These are phyloP conservation scores for Lagerstroemia speciosa DNA, from an alignment of 345 rosid species.

Conservation along the genomic window DNA sequence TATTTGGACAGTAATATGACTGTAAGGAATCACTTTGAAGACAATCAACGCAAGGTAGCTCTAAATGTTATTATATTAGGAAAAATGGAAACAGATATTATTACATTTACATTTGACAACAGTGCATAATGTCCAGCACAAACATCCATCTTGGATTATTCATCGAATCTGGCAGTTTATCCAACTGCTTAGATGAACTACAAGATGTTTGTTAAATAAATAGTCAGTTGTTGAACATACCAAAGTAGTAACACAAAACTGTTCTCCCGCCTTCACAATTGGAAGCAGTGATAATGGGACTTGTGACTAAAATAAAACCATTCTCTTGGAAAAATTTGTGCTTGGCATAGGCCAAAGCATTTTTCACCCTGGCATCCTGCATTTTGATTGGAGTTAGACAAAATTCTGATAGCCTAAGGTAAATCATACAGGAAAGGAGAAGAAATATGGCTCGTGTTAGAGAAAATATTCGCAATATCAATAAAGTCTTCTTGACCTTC, in stretches of 20 bases:
- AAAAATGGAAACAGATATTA: too few relatives aligned
- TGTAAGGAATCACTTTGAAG: neutral
- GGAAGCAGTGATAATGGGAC: conserved; percentile 92
- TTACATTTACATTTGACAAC: neutral
- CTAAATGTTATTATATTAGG: neutral
- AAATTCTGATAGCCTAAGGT: neutral
- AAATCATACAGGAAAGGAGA: neutral
- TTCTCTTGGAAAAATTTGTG: conserved; percentile 91
- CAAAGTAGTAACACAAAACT: conserved; percentile 95
- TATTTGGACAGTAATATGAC: neutral
- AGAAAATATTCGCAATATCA: conserved; percentile 29
- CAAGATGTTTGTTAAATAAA: neutral
- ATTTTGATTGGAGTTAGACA: conserved; percentile 10
- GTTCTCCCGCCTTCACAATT: conserved; percentile 99
- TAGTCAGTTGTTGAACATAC: conserved; percentile 25
- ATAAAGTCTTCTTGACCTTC: conserved; percentile 63
- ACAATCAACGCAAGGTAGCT: neutral
- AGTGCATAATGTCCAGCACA: neutral
- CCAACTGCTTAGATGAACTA: neutral
- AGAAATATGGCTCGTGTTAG: conserved; percentile 47
- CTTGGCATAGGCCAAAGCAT: conserved; percentile 87
- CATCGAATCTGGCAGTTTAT: neutral
- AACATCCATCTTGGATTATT: neutral
- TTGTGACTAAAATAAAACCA: conserved; percentile 92
- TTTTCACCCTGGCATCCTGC: conserved; percentile 91